A percentile compares a stretch with the other conserved stretches of the same genome.
Evolutionary conservation across 1,284 basidiomycete genomes (phyloP).

Genomic region (Fistulinella staudtii): DNA sequence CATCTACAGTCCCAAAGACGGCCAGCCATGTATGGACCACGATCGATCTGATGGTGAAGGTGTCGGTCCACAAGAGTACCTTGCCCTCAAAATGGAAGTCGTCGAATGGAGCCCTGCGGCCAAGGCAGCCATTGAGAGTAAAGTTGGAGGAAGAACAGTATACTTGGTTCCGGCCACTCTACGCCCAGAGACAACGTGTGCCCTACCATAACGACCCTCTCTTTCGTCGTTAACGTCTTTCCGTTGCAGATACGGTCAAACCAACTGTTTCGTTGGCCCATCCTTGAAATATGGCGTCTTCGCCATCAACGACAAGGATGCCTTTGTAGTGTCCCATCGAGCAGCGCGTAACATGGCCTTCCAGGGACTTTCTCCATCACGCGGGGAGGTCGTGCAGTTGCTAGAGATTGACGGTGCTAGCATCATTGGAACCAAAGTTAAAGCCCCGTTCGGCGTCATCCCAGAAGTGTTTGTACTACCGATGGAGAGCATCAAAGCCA

Average conservation of each 20-base stretch:
- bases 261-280: constrained; percentile 96
- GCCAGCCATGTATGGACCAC: constrained; percentile 99
- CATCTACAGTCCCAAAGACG: constrained; percentile 99
- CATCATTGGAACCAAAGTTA: constrained; percentile 88
- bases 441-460: constrained; percentile 81
- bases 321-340: constrained; percentile 87
- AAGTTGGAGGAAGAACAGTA: constrained; percentile 76
- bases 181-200: constrained; percentile 94
- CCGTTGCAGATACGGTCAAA: constrained; percentile 84
- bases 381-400: constrained; percentile 72
- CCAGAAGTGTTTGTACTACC: constrained; percentile 93
- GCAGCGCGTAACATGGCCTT: constrained; percentile 97
- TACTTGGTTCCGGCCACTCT: constrained; percentile 95
- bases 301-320: constrained; percentile 81
- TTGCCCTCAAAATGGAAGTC: constrained; percentile 93
- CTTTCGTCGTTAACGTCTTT: constrained; percentile 6
- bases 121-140: constrained; percentile 59
- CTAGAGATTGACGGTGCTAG: constrained; percentile 74
- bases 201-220: constrained; percentile 1
- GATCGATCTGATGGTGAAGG: constrained; percentile 96
- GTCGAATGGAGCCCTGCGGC: constrained; percentile 72
- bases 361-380: constrained; percentile 76
- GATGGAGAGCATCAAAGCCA: constrained; percentile 95
- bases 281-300: constrained; percentile 92
- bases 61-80: constrained; percentile 95